phyloP scores from a whole-genome alignment of 768 basidiomycete species.

The Lactarius sanguifluus region DNA sequence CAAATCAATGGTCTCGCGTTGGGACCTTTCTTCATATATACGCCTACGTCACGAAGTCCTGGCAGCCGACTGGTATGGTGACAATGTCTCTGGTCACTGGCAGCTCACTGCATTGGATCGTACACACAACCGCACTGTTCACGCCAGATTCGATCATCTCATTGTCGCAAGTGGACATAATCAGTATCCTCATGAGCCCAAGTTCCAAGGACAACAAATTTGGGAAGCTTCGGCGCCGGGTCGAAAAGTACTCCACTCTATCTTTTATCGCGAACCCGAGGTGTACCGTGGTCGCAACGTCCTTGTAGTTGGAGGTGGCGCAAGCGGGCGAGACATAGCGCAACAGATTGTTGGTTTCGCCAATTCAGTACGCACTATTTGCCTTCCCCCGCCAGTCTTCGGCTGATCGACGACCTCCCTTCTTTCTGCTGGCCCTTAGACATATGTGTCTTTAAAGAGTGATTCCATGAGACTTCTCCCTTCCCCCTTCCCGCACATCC shows the following conservation, averaged over 20 bases:
- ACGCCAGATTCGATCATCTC: constrained; percentile 52
- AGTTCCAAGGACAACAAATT: constrained; percentile 42
- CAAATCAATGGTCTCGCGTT: constrained; percentile 40
- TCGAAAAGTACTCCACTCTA: constrained; percentile 50
- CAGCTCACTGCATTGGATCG: constrained; percentile 39
- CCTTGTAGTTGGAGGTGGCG: constrained; percentile 50
- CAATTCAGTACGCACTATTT: constrained; percentile 42
- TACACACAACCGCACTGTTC: constrained; percentile 30
- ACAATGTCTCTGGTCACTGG: constrained; percentile 43
- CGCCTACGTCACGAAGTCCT: constrained; percentile 45
- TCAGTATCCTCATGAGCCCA: constrained; percentile 48
- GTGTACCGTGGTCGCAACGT: constrained; percentile 45
- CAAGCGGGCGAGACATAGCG: constrained; percentile 48
- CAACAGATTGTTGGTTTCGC: constrained; percentile 49
- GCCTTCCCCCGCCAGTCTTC: constrained; percentile 33
- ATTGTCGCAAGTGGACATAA: constrained; percentile 56
- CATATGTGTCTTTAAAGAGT: background rate
- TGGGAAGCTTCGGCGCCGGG: constrained; percentile 43
- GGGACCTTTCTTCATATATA: constrained; percentile 44
- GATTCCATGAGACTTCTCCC: background rate
- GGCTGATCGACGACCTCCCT: background rate
- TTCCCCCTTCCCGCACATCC: constrained; percentile 5
- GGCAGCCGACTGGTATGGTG: constrained; percentile 46
- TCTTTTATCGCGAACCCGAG: constrained; percentile 35
- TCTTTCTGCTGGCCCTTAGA: constrained; percentile 22